Conservation (phyloP, 1,284 basidiomycete genomes). For the Hypsizygus ulmarius region DNA sequence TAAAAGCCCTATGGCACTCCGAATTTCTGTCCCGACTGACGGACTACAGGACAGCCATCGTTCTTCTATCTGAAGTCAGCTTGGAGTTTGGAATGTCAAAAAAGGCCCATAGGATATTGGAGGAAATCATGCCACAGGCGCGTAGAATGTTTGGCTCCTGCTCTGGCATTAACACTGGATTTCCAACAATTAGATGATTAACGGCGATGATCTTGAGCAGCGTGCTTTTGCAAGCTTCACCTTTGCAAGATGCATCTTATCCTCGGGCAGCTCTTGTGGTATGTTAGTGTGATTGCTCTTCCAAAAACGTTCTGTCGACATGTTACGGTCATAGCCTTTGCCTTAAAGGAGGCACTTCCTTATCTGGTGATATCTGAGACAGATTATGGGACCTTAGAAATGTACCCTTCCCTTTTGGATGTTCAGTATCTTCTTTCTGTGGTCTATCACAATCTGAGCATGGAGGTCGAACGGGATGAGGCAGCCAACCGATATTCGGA, state of each 20-base stretch:
- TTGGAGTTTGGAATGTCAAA: constrained; percentile 74
- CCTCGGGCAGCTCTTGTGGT: constrained; percentile 37
- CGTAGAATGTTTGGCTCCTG: constrained; percentile 3
- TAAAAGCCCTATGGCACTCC: constrained; percentile 72
- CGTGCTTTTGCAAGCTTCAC: constrained; percentile 73
- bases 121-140: constrained; percentile 79
- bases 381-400: constrained; percentile 59
- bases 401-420: constrained; percentile 57
- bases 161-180: neutral
- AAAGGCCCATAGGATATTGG: constrained; percentile 58
- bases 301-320: constrained; percentile 10
- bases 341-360: constrained; percentile 52
- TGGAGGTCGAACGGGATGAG: constrained; percentile 52
- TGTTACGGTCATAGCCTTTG: constrained; percentile 30
- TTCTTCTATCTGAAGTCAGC: constrained; percentile 71
- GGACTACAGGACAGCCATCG: constrained; percentile 62
- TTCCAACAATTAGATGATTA: constrained; percentile 50
- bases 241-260: constrained; percentile 69
- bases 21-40: constrained; percentile 72
- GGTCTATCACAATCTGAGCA: constrained; percentile 66
- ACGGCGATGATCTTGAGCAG: constrained; percentile 68
- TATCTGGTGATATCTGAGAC: constrained; percentile 63
- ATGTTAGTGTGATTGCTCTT: constrained; percentile 17
- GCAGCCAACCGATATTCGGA: constrained; percentile 48
- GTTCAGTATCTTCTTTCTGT: constrained; percentile 69